These are phyloP conservation scores for Citrullus amarus DNA, from an alignment of 306 rosid species.

Conservation along the genomic window DNA sequence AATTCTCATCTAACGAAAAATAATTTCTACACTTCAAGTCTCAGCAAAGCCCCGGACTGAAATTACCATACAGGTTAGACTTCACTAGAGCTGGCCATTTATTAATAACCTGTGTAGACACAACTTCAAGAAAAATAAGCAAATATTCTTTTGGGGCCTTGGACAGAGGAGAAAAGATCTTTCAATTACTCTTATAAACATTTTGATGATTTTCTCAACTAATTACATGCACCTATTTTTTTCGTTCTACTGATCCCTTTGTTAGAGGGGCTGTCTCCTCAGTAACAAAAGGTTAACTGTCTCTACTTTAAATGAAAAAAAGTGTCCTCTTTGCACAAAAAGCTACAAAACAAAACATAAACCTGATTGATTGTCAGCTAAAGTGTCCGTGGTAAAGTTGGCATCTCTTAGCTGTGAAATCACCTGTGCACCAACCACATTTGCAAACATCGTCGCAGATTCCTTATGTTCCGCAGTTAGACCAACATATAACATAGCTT, in stretches of 20 bases:
- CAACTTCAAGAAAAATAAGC: background rate
- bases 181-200: background rate
- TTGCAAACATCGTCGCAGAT: conserved; percentile 90
- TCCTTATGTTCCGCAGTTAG: conserved; percentile 97
- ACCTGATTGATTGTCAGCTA: conserved; percentile 41
- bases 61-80: background rate
- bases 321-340: background rate
- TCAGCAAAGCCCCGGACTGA: background rate
- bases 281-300: background rate
- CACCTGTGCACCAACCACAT: conserved; percentile 92
- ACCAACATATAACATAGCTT: conserved; percentile 87
- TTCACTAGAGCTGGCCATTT: background rate
- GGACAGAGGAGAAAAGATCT: background rate
- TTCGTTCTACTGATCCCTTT: background rate
- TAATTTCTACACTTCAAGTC: background rate
- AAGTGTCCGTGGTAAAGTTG: conserved; percentile 28
- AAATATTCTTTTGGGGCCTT: background rate
- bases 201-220: background rate
- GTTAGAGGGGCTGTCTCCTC: background rate
- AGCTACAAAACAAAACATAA: conserved; percentile 10
- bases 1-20: background rate
- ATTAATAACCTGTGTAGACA: background rate
- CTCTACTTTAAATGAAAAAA: background rate
- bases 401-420: conserved; percentile 73
- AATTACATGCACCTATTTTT: background rate